A percentile compares a stretch with the other conserved stretches of the same genome.
Conservation (phyloP, 805 yeast genomes). For the Tetrapisispora fleetii region DNA sequence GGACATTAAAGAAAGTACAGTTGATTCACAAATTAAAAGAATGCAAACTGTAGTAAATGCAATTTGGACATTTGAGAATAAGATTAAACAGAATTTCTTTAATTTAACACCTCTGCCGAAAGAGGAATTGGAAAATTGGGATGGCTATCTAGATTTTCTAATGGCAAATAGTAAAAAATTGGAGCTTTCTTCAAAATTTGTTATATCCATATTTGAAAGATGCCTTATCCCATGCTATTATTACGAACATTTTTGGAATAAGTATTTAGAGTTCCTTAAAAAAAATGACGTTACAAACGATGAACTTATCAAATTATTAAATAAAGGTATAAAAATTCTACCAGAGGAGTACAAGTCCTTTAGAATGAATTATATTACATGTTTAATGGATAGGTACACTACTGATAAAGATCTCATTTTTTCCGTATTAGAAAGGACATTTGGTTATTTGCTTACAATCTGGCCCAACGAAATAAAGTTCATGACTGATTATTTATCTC, state of each 20-base stretch:
- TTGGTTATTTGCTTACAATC: constrained; percentile 6
- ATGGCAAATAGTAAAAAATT: constrained; percentile 27
- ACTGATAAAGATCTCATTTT: constrained; percentile 8
- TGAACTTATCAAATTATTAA: constrained; percentile 36
- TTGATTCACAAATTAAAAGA: constrained; percentile 33
- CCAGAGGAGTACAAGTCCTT: constrained; percentile 20
- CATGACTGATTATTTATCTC: constrained; percentile 16
- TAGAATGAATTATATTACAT: constrained; percentile 13
- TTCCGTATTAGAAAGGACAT: constrained; percentile 7
- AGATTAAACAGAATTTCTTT: constrained; percentile 49
- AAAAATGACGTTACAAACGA: constrained; percentile 10
- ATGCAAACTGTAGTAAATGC: constrained; percentile 45
- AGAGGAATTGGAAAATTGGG: constrained; percentile 48
- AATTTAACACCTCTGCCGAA: constrained; percentile 37
- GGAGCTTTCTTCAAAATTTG: constrained; percentile 22
- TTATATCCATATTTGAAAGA: constrained; percentile 54
- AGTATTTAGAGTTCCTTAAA: constrained; percentile 45
- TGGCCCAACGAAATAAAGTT: constrained; percentile 15
- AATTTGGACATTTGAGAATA: constrained; percentile 67
- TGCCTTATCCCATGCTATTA: constrained; percentile 60
- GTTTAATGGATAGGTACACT: constrained; percentile 10
- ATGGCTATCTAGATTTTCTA: constrained; percentile 48
- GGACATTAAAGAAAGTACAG: constrained; percentile 36
- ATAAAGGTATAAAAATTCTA: constrained; percentile 40
- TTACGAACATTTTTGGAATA: constrained; percentile 56